Evolutionary conservation across 2,329 filamentous ascomycete species (phyloP).

Genomic region (Pseudogymnoascus sp.): DNA sequence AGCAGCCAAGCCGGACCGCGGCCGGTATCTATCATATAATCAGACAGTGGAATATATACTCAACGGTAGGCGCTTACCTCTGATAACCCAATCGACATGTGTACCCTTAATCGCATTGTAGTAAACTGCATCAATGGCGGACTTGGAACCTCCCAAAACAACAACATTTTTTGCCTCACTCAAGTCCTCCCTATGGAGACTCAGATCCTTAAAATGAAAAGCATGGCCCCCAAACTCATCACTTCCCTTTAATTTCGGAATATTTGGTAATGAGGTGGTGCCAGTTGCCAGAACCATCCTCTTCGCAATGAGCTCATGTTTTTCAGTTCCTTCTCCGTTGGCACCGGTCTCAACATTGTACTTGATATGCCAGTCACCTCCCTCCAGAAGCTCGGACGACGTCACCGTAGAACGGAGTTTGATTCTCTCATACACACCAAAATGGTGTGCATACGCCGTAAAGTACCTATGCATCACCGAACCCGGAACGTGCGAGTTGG

Average conservation of each 20-base stretch:
- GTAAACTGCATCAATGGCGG: conserved; percentile 41
- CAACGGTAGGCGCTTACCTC: conserved; percentile 33
- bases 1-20: background rate
- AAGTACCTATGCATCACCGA: conserved; percentile 49
- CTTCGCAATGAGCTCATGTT: background rate
- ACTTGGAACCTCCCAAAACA: background rate
- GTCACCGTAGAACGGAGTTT: conserved; percentile 44
- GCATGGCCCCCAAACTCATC: conserved; percentile 37
- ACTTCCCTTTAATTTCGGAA: conserved; percentile 41
- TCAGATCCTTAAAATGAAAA: background rate
- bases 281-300: conserved; percentile 47
- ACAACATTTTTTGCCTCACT: background rate
- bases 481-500: conserved; percentile 52
- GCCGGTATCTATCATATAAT: background rate
- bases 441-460: conserved; percentile 46
- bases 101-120: conserved; percentile 31
- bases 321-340: background rate
- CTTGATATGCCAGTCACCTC: background rate
- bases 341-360: background rate
- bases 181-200: background rate
- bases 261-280: conserved; percentile 41
- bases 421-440: conserved; percentile 41
- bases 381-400: conserved; percentile 8
- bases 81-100: conserved; percentile 46
- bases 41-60: background rate